Base-by-base conservation (phyloP, 345 rosid species). In the Eutrema japonicum region DNA sequence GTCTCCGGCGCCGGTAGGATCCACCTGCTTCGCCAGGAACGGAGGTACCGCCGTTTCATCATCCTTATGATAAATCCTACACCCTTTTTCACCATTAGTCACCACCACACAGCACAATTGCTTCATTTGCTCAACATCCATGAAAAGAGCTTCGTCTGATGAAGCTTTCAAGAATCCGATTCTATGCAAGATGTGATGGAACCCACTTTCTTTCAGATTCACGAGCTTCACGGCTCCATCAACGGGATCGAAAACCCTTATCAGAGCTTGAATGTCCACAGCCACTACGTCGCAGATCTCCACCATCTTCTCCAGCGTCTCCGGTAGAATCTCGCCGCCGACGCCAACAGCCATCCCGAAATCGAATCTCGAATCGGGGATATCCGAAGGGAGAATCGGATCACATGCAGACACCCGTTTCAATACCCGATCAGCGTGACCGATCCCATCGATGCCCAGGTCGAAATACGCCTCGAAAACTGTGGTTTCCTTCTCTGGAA, bases 1-100 rank as follows among this genome's bases (percentile, higher is more conserved):
- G 52, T 96, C 98, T 26, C 98, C 99, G 1, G 99, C 99, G 7
- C 99, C 99, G 0, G 99, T 96, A 4, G 99, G 99, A 85, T 92
- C 99, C 57, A 87, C 80, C 85, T 90, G 92, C 78, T 72, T 77
- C 0, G 94, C 97, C 53, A 11, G 8, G 56, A 95, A 95, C 0
- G 99, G 99, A 30, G 77, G 73, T 43, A 92, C 64, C 37, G 41
- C 66, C 58, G 76, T 46, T 42, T 83, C 90, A 22, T 84, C 88
- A 68, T 88, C 89, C 67, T 78, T 85, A 3, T 67, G 32, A 49
- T 49, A 78, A 71, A 92, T 74, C 38, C 77, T 82, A 70, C 96
- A 90, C 2, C 99, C 99, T 45, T 92, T 88, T 57, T 85, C 87
- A 74, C 98, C 99, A 53, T 82, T 83, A 2, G 97, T 95, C 71